Conservation (phyloP, 257 asterid species). For the Forsythia suspensa region DNA sequence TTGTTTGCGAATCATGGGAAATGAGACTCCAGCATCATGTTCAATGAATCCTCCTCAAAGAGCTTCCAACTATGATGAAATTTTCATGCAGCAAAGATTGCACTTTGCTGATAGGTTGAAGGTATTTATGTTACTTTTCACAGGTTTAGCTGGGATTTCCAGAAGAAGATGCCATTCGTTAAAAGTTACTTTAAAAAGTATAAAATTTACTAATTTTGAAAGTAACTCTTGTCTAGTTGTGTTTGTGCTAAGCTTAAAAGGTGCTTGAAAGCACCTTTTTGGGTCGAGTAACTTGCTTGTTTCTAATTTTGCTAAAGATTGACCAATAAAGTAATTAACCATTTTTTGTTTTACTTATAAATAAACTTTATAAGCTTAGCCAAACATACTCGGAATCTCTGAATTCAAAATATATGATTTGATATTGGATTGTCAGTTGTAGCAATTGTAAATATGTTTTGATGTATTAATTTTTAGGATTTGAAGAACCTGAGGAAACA, state of each 20-base stretch:
- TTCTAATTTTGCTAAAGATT: neutral
- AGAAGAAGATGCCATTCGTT: no score
- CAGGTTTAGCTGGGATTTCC: neutral
- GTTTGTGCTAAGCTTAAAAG: neutral
- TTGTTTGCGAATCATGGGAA: constrained; percentile 24
- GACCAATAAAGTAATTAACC: neutral
- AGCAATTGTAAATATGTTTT: neutral
- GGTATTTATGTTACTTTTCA: constrained; percentile 14
- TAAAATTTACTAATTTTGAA: neutral
- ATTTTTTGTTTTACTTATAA: neutral
- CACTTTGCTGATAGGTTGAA: constrained; percentile 44
- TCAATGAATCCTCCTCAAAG: constrained; percentile 25
- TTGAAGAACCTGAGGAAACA: constrained; percentile 57
- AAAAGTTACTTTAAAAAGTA: neutral
- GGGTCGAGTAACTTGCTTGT: neutral
- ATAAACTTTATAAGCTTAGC: neutral
- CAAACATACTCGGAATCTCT: neutral
- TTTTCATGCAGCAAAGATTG: constrained; percentile 37
- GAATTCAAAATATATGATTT: neutral
- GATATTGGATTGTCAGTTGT: neutral
- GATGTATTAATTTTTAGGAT: constrained; percentile 37
- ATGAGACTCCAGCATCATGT: constrained; percentile 15
- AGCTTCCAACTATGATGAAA: constrained; percentile 43
- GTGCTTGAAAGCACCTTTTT: neutral
- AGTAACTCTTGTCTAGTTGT: neutral